Evolutionary conservation across 2,329 filamentous ascomycete species (phyloP).

Genomic region (Cercospora sesami): DNA sequence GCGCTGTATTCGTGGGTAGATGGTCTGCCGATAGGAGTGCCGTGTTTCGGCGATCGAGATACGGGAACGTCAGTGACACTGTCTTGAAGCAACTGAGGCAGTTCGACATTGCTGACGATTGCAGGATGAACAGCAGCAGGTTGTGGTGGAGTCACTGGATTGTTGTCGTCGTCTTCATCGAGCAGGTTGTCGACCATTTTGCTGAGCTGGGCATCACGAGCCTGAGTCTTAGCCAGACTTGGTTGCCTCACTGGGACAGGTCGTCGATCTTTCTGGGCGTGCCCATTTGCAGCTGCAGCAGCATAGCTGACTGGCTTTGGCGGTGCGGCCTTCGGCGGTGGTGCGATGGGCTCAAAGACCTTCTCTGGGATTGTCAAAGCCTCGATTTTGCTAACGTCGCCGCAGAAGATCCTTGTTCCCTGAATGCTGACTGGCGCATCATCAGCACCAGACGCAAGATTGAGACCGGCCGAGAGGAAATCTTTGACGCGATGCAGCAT

Average conservation of each 20-base stretch:
- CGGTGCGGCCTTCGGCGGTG: conserved; percentile 11
- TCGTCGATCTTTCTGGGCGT: conserved; percentile 23
- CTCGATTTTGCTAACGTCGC: conserved; percentile 28
- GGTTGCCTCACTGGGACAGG: conserved; percentile 18
- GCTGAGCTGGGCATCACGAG: conserved; percentile 52
- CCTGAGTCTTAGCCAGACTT: conserved; percentile 19
- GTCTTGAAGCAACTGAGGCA: conserved; percentile 32
- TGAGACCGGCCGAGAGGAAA: conserved; percentile 61
- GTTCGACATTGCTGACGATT: conserved; percentile 43
- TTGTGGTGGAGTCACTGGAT: conserved; percentile 50
- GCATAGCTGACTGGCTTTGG: conserved; percentile 38
- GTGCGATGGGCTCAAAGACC: conserved; percentile 44
- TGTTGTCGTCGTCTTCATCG: conserved; percentile 47
- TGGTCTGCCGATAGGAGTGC: conserved; percentile 11
- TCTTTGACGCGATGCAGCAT: conserved; percentile 67
- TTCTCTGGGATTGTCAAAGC: conserved; percentile 36
- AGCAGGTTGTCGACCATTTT: conserved; percentile 61
- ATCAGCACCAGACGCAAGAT: conserved; percentile 55
- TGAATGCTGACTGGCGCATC: conserved; percentile 30
- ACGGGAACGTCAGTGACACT: conserved; percentile 43
- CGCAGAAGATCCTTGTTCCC: conserved; percentile 32
- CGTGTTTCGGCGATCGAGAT: conserved; percentile 16
- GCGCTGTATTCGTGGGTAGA: conserved; percentile 13
- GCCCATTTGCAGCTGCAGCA: conserved; percentile 32
- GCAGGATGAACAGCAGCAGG: conserved; percentile 35